Evolutionary conservation across 352 stramenopile genomes (phyloP).

Genomic region (Pythium vanterpoolii): DNA sequence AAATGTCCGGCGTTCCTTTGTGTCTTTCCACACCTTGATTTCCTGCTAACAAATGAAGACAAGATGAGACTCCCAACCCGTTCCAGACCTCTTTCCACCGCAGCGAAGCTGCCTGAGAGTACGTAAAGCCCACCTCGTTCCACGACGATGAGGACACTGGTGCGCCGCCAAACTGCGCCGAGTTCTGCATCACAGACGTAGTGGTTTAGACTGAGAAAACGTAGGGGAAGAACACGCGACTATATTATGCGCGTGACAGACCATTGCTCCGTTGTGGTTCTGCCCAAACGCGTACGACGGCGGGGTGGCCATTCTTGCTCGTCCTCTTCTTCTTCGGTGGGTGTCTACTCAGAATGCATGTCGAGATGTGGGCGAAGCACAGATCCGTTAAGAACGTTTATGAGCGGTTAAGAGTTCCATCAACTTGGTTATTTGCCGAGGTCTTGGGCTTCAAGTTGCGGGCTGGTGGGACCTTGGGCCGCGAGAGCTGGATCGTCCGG

Average conservation of each 20-base stretch:
- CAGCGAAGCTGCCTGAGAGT: no score
- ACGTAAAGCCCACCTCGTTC: constrained; percentile 19
- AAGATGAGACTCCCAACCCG: neutral
- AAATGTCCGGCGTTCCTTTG: constrained; percentile 84
- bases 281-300: neutral
- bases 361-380: neutral
- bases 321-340: neutral
- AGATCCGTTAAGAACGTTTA: constrained; percentile 17
- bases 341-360: constrained; percentile 11
- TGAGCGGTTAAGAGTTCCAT: constrained; percentile 9
- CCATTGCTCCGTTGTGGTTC: constrained; percentile 1
- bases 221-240: neutral
- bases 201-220: neutral
- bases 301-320: constrained; percentile 9
- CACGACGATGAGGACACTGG: constrained; percentile 7
- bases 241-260: neutral
- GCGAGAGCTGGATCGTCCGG: constrained; percentile 59
- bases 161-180: neutral
- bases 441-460: constrained; percentile 34
- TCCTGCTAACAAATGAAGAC: constrained; percentile 30
- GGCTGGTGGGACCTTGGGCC: constrained; percentile 36
- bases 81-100: neutral
- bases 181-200: constrained; percentile 2
- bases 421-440: constrained; percentile 15
- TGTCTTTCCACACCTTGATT: constrained; percentile 78